Evolutionary conservation across 2,329 filamentous ascomycete genomes (phyloP).

Genomic region (Penicillium hesseltinei): DNA sequence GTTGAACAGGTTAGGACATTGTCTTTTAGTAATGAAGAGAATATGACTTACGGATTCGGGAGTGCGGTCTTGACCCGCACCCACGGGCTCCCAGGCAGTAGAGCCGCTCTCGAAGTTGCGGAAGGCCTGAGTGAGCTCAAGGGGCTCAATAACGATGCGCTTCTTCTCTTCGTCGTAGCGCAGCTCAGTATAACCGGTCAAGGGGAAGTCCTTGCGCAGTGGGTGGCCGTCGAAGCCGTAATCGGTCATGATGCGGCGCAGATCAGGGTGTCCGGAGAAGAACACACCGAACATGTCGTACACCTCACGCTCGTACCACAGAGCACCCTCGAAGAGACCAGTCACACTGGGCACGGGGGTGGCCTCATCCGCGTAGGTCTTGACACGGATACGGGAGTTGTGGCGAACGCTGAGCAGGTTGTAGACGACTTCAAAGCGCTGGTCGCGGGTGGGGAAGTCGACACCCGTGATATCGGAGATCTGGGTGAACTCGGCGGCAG

Average conservation of each 20-base stretch:
- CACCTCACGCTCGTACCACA: constrained; percentile 98
- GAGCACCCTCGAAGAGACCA: constrained; percentile 84
- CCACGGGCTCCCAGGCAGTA: constrained; percentile 68
- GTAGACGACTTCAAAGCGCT: constrained; percentile 98
- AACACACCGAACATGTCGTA: constrained; percentile 98
- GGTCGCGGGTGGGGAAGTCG: constrained; percentile 91
- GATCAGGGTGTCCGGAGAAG: constrained; percentile 90
- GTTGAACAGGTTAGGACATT: constrained; percentile 7
- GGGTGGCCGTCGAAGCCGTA: constrained; percentile 99
- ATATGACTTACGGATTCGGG: constrained; percentile 63
- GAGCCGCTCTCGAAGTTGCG: constrained; percentile 94
- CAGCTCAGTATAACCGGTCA: constrained; percentile 97
- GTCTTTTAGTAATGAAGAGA: background rate
- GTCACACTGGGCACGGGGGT: constrained; percentile 88
- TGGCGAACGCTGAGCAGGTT: constrained; percentile 93
- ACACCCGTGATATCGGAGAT: constrained; percentile 89
- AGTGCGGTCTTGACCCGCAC: constrained; percentile 70
- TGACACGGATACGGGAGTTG: constrained; percentile 94
- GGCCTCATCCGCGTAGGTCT: constrained; percentile 97
- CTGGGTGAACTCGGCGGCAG: constrained; percentile 93
- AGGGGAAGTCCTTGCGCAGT: constrained; percentile 93
- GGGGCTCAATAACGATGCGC: constrained; percentile 94
- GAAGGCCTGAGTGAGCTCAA: constrained; percentile 97
- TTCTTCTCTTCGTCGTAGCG: constrained; percentile 99
- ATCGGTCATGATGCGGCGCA: constrained; percentile 97